Conservation (phyloP, 73 alveolate species). For the Stentor coeruleus region DNA sequence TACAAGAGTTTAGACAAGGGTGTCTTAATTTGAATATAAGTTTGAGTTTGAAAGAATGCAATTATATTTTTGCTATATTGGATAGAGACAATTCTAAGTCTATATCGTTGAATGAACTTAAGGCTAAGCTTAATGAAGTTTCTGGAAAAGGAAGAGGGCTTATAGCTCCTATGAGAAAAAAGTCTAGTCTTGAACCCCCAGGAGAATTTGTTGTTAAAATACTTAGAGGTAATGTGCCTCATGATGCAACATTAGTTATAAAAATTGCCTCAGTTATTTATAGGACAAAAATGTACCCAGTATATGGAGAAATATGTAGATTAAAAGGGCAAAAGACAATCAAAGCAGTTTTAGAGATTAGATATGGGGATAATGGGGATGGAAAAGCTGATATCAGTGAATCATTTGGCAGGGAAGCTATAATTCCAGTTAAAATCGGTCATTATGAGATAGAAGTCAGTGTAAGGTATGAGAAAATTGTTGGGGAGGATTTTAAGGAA, state of each 20-base stretch:
- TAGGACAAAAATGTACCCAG: background rate
- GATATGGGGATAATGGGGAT: background rate
- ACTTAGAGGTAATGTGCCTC: background rate
- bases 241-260: background rate
- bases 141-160: background rate
- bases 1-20: background rate
- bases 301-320: background rate
- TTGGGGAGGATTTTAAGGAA: background rate
- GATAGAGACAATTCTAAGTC: background rate
- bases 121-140: background rate
- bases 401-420: background rate
- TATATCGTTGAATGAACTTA: background rate
- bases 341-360: too few relatives aligned
- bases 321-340: background rate
- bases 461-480: background rate
- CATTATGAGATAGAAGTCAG: background rate
- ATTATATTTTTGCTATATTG: background rate
- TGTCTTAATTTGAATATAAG: background rate
- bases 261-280: too few relatives aligned
- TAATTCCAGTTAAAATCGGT: background rate
- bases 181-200: background rate
- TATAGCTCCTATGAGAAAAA: background rate
- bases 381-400: background rate
- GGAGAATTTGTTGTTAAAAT: background rate
- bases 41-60: background rate